A percentile compares a stretch with the other conserved stretches of the same genome.
These are phyloP conservation scores for Cotoneaster glaucophyllus DNA, from an alignment of 306 rosid genomes.

Conservation along the genomic window DNA sequence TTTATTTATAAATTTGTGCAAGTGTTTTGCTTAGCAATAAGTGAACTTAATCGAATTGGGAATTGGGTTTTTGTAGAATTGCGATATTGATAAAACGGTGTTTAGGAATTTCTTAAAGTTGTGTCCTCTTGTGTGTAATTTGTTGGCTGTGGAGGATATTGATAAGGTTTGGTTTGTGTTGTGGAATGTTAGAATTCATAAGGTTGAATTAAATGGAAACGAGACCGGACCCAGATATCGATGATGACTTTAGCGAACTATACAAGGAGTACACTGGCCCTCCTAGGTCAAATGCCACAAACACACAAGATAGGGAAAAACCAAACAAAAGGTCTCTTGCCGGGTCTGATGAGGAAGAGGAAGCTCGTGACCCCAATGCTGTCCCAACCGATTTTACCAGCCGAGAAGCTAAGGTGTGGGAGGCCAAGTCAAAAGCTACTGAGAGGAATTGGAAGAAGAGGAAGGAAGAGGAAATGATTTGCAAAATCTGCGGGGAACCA, in stretches of 20 bases:
- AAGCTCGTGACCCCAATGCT: conserved; percentile 81
- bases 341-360: conserved; percentile 84
- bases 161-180: conserved; percentile 1
- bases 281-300: conserved; percentile 33
- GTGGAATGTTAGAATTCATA: conserved; percentile 26
- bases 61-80: background rate
- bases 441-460: conserved; percentile 99
- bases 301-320: conserved; percentile 46
- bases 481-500: conserved; percentile 90
- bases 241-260: conserved; percentile 83
- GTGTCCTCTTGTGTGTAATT: background rate
- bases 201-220: conserved; percentile 46
- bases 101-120: background rate
- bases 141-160: background rate
- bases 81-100: background rate
- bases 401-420: conserved; percentile 99
- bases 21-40: background rate
- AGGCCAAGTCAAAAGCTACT: conserved; percentile 97
- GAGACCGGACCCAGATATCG: conserved; percentile 65
- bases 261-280: conserved; percentile 99
- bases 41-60: background rate
- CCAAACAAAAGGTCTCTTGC: conserved; percentile 70
- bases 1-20: background rate
- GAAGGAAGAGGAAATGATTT: conserved; percentile 96
- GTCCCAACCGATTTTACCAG: conserved; percentile 97